Percentiles rank a stretch among this genome's conserved stretches.
Conservation (phyloP, 1,139 yeast species). For the Sugiyamaella xylanicola region DNA sequence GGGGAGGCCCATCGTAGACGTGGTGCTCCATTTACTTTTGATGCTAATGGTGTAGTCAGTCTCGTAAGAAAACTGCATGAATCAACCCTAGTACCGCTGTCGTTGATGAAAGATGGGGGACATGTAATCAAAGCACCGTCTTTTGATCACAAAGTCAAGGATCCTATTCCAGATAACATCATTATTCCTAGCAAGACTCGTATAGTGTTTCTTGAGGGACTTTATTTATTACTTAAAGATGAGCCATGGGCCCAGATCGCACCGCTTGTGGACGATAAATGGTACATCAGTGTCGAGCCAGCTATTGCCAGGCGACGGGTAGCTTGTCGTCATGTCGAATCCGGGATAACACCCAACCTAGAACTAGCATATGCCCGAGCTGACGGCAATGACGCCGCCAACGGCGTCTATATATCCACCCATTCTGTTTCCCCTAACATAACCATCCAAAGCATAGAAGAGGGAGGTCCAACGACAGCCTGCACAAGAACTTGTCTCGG, state of each 20-base stretch:
- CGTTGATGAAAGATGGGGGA: not conserved
- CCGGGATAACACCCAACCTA: conserved; percentile 63
- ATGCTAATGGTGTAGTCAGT: conserved; percentile 53
- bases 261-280: conserved; percentile 41
- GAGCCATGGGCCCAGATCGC: conserved; percentile 43
- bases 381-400: conserved; percentile 66
- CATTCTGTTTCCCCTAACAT: conserved; percentile 48
- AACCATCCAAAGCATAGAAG: conserved; percentile 33
- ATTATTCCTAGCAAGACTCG: conserved; percentile 45
- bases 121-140: conserved; percentile 53
- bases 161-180: conserved; percentile 60
- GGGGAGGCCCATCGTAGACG: conserved; percentile 62
- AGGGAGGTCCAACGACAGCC: conserved; percentile 2
- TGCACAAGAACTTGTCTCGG: not conserved
- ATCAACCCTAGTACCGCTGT: conserved; percentile 1
- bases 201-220: conserved; percentile 63
- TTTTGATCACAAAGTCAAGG: conserved; percentile 67
- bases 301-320: conserved; percentile 57
- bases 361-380: conserved; percentile 66
- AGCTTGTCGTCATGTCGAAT: conserved; percentile 66
- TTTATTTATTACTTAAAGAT: conserved; percentile 43
- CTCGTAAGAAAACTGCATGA: conserved; percentile 34
- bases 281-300: conserved; percentile 49
- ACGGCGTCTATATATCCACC: conserved; percentile 58
- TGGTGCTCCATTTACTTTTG: conserved; percentile 87